Percentiles rank a stretch among this genome's conserved stretches.
Evolutionary conservation across 225 moss, liverwort and hornwort species (phyloP).

Genomic region (Takakia lepidozioides): DNA sequence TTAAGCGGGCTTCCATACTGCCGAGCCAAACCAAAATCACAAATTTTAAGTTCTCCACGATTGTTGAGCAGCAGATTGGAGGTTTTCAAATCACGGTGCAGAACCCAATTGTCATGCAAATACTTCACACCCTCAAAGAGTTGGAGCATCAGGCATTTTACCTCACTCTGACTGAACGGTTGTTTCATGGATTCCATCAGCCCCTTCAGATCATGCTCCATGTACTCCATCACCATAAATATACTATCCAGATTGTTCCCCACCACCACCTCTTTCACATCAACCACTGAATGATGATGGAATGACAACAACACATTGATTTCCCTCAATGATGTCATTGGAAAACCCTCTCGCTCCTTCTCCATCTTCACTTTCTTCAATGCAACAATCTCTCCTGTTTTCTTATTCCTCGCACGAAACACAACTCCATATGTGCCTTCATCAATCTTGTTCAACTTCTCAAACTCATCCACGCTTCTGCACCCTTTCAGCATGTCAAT

Average conservation of each 20-base stretch:
- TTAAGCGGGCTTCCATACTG: slow-evolving; percentile 95
- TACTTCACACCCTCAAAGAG: slow-evolving; percentile 91
- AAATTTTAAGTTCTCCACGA: slow-evolving; percentile 64
- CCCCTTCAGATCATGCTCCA: slow-evolving; percentile 98
- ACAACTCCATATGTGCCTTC: slow-evolving; percentile 98
- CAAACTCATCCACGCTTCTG: slow-evolving; percentile 94
- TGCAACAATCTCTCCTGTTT: slow-evolving; percentile 89
- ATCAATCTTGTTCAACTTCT: slow-evolving; percentile 80
- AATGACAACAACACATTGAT: slow-evolving; percentile 92
- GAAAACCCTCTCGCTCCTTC: slow-evolving; percentile 84
- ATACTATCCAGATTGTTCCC: slow-evolving; percentile 88
- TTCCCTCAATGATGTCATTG: slow-evolving; percentile 82
- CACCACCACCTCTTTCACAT: slow-evolving; percentile 98
- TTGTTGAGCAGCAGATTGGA: slow-evolving; percentile 46
- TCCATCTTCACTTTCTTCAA: slow-evolving; percentile 99
- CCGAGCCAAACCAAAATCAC: slow-evolving; percentile 94
- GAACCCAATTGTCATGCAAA: slow-evolving; percentile 96
- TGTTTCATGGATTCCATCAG: slow-evolving; percentile 98
- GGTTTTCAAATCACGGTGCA: slow-evolving; percentile 78
- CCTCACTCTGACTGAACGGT: slow-evolving; percentile 97
- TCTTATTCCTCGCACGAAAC: slow-evolving; percentile 82
- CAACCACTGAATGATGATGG: slow-evolving; percentile 89
- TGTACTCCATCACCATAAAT: slow-evolving; percentile 99
- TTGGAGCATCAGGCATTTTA: slow-evolving; percentile 95
- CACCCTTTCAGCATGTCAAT: slow-evolving; percentile 99